Base-by-base conservation (phyloP, 768 basidiomycete genomes). In the Stropharia rugosoannulata region DNA sequence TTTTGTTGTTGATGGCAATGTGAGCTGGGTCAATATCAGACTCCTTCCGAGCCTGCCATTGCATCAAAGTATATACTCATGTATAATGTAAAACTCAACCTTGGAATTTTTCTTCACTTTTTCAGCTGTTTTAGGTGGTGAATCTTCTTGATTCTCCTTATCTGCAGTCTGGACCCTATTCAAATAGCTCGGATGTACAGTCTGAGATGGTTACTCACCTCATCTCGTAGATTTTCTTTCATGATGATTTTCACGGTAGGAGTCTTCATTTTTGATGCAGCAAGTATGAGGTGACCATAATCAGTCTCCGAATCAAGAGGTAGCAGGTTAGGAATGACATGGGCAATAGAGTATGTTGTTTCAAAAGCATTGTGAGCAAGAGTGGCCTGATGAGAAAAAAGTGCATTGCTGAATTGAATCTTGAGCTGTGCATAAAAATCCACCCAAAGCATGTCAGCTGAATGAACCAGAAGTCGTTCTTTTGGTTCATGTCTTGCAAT, bases 11-110 rank as follows among this genome's bases (percentile, higher is more conserved):
- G 0, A 49, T 48, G 3, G 54, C 55, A 1, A 45, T 27, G n/a
- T 64, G 63, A 1, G 38, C 60, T 2, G 62, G 62, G 0, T 61
- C 40, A n/a, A 66, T 60, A n/a, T 60, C 52, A 2, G 38, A 36
- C 5, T 43, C 56, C 1, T 57, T 63, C 6, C 46, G 56, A 29
- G 45, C 45, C 59, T 54, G 43, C 22, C 44, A 18, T 7, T 6
- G 7, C 25, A 22, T 51, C 27, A 40, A 22, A 41, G 18, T 39
- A 13, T 38, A 36, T 15, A n/a, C 22, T 22, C 4, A 22, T 22
- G 22, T 22, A 22, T 22, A 22, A 22, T 4, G 22, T 22, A 22
- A 46, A 39, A 35, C 16, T 29, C 29, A 32, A 27, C 37, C 38
- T 22, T 51, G 39, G 49, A 38, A 18, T 41, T 51, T 39, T 29